phyloP scores from a whole-genome alignment of 2,329 filamentous ascomycete species.

The Phialophora chinensis region DNA sequence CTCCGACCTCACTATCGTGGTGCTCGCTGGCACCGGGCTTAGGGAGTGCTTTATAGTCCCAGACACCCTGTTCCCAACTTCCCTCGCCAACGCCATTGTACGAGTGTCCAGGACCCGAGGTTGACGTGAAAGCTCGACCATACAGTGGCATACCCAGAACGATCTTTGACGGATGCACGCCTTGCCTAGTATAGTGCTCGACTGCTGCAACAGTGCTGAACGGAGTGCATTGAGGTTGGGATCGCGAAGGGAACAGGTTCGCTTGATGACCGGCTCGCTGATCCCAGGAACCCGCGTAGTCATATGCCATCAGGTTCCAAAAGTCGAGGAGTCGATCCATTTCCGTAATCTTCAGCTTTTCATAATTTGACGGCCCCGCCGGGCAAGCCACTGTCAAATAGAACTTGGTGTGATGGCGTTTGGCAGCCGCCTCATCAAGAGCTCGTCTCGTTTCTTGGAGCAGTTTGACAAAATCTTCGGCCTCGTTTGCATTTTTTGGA shows the following conservation, averaged over 20 bases:
- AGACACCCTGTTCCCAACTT: slow-evolving; percentile 82
- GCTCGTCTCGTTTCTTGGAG: slow-evolving; percentile 51
- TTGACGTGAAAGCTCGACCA: slow-evolving; percentile 81
- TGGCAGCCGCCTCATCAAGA: slow-evolving; percentile 35
- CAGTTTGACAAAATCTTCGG: slow-evolving; percentile 51
- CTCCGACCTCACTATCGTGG: slow-evolving; percentile 66
- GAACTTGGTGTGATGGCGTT: slow-evolving; percentile 33
- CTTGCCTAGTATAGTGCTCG: slow-evolving; percentile 68
- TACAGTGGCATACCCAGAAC: slow-evolving; percentile 93
- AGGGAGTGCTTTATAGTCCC: slow-evolving; percentile 88
- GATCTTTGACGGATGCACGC: slow-evolving; percentile 73
- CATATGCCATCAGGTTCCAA: slow-evolving; percentile 87
- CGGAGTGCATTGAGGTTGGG: slow-evolving; percentile 70
- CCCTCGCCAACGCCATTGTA: slow-evolving; percentile 78
- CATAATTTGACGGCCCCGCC: slow-evolving; percentile 65
- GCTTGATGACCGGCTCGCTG: slow-evolving; percentile 74
- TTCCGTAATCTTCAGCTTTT: slow-evolving; percentile 64
- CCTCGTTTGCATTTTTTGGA: slow-evolving; percentile 50
- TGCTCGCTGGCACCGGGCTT: slow-evolving; percentile 68
- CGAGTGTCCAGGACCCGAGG: slow-evolving; percentile 71
- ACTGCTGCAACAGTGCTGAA: slow-evolving; percentile 78
- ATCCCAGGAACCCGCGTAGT: slow-evolving; percentile 87
- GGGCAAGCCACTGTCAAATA: slow-evolving; percentile 40
- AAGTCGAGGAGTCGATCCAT: slow-evolving; percentile 74
- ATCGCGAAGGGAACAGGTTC: slow-evolving; percentile 70